Evolutionary conservation across 768 basidiomycete genomes (phyloP).

Genomic region (Calvatia gigantea): DNA sequence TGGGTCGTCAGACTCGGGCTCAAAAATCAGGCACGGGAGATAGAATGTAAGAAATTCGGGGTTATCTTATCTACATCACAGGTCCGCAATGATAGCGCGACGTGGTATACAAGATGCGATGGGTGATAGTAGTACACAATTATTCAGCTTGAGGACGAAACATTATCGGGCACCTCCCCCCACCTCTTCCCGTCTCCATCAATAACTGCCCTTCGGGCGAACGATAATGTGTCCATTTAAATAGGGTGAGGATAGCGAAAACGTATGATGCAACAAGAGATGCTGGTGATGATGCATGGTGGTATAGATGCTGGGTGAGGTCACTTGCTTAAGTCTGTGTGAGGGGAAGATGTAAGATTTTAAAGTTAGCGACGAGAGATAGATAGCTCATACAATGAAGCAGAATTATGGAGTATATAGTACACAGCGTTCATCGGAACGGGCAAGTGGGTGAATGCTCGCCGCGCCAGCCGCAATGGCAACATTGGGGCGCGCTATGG

Average conservation of each 20-base stretch:
- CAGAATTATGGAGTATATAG: not conserved
- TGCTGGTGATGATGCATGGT: conserved; percentile 11
- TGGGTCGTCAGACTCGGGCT: not conserved
- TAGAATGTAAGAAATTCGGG: not conserved
- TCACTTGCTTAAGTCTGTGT: conserved; percentile 4
- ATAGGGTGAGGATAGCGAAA: conserved; percentile 16
- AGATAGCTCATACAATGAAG: not conserved
- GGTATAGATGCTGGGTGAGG: conserved; percentile 5
- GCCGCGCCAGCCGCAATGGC: conserved; percentile 74
- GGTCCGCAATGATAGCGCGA: conserved; percentile 4
- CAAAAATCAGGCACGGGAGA: conserved; percentile 10
- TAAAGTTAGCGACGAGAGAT: not conserved
- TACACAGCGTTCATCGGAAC: conserved; percentile 36
- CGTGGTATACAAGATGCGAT: conserved; percentile 11
- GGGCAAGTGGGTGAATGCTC: conserved; percentile 58
- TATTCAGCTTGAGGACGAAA: conserved; percentile 8
- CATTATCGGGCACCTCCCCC: conserved; percentile 1
- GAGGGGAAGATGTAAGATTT: conserved; percentile 1
- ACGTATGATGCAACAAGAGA: conserved; percentile 8
- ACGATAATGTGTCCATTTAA: conserved; percentile 11
- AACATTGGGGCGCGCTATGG: conserved; percentile 70
- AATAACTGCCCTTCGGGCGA: conserved; percentile 18
- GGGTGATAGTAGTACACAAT: conserved; percentile 6
- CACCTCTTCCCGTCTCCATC: conserved; percentile 12
- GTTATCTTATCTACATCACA: conserved; percentile 16